A percentile compares a stretch with the other conserved stretches of the same genome.
phyloP scores from a whole-genome alignment of 1,139 yeast species.

The Trichomonascaceae sp. region DNA sequence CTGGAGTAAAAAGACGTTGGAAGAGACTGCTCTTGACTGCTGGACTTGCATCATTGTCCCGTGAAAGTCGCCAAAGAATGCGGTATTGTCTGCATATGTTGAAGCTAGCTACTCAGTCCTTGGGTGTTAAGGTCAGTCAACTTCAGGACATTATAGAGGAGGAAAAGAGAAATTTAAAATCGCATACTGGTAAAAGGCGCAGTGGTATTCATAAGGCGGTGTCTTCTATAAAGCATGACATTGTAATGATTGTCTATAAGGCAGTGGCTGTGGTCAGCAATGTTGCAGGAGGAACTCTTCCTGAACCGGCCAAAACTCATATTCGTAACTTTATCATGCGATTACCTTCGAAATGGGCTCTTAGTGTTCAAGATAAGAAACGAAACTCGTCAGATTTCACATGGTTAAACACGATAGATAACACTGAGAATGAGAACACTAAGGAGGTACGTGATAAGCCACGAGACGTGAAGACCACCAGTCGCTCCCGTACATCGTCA shows the following conservation, averaged over 20 bases:
- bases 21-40: slow-evolving; percentile 6
- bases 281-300: slow-evolving; percentile 66
- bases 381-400: background rate
- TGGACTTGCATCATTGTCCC: slow-evolving; percentile 40
- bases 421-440: background rate
- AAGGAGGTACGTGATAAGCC: background rate
- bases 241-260: slow-evolving; percentile 81
- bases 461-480: background rate
- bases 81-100: slow-evolving; percentile 69
- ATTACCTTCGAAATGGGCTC: slow-evolving; percentile 62
- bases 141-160: slow-evolving; percentile 50
- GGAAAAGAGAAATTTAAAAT: slow-evolving; percentile 30
- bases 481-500: background rate
- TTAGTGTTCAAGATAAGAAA: slow-evolving; percentile 9
- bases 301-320: slow-evolving; percentile 79
- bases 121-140: slow-evolving; percentile 55
- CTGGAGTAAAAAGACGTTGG: slow-evolving; percentile 5
- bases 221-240: slow-evolving; percentile 62
- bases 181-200: slow-evolving; percentile 16
- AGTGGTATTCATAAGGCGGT: slow-evolving; percentile 22
- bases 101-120: slow-evolving; percentile 68
- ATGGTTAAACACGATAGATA: background rate
- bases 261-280: slow-evolving; percentile 81
- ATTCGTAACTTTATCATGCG: slow-evolving; percentile 73
- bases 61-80: slow-evolving; percentile 63